Conservation (phyloP, 1,284 basidiomycete species). For the Jaminaea rosea region DNA sequence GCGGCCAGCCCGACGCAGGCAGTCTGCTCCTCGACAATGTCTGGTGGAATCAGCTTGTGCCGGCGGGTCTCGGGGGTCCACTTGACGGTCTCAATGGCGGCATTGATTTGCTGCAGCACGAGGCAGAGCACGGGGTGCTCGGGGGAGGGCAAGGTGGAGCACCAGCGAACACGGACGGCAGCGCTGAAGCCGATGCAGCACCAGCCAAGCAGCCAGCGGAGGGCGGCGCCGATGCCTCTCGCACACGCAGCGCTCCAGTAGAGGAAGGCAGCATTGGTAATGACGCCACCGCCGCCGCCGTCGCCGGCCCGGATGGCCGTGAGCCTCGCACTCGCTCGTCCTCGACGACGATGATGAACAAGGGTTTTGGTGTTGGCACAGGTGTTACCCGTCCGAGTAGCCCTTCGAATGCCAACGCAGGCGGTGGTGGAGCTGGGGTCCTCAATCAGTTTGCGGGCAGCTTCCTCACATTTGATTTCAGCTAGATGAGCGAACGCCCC, state of each 20-base stretch:
- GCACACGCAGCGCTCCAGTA: too few relatives aligned
- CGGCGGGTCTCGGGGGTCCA: not conserved
- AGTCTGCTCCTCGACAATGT: constrained; percentile 1
- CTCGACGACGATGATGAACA: too few relatives aligned
- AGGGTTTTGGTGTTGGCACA: not conserved
- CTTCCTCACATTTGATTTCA: not conserved
- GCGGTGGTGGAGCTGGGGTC: not conserved
- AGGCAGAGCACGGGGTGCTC: too few relatives aligned
- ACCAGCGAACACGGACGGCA: too few relatives aligned
- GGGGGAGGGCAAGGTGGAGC: too few relatives aligned
- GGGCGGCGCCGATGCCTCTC: too few relatives aligned
- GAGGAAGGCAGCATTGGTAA: too few relatives aligned
- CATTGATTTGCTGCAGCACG: constrained; percentile 1
- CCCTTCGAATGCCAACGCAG: not conserved
- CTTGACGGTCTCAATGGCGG: constrained; percentile 1
- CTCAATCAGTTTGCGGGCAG: not conserved
- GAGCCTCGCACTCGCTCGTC: too few relatives aligned
- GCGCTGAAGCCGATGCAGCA: too few relatives aligned
- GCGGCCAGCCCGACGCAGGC: not conserved
- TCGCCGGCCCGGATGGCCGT: too few relatives aligned
- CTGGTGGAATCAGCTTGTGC: not conserved
- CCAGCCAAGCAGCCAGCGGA: too few relatives aligned
- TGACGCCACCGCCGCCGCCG: too few relatives aligned
- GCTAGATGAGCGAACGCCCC: not conserved
- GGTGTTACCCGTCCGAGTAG: not conserved